These are phyloP conservation scores for Pseudogymnoascus sp. DNA, from an alignment of 2,329 filamentous ascomycete genomes.

Conservation along the genomic window DNA sequence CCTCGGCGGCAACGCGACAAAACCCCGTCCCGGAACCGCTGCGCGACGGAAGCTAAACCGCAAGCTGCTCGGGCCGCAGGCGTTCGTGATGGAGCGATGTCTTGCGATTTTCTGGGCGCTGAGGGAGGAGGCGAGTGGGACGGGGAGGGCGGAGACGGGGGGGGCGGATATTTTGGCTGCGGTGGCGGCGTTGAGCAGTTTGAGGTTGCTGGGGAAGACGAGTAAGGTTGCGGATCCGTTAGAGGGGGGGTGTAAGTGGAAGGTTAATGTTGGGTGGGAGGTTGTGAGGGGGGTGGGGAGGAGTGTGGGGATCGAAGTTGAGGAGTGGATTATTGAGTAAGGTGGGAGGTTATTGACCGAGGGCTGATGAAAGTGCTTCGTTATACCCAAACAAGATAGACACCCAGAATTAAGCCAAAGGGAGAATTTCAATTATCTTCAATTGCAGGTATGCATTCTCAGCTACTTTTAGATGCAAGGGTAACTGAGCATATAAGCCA, in stretches of 20 bases:
- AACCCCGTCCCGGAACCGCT: constrained; percentile 25
- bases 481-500: not conserved
- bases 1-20: constrained; percentile 37
- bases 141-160: constrained; percentile 18
- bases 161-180: constrained; percentile 50
- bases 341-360: not conserved
- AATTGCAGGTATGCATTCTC: not conserved
- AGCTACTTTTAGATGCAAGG: not conserved
- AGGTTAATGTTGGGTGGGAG: constrained; percentile 73
- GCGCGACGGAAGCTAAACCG: constrained; percentile 67
- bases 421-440: not conserved
- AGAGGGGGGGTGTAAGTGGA: constrained; percentile 65
- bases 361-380: not conserved
- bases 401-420: not conserved
- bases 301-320: constrained; percentile 68
- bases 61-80: constrained; percentile 67
- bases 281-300: constrained; percentile 61
- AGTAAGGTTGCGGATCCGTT: constrained; percentile 54
- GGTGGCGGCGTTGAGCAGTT: constrained; percentile 63
- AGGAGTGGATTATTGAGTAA: constrained; percentile 66
- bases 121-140: constrained; percentile 33
- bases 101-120: constrained; percentile 69
- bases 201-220: constrained; percentile 61
- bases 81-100: constrained; percentile 70
- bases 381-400: not conserved